Percentiles rank a stretch among this genome's conserved stretches.
Conservation (phyloP, 495 filamentous ascomycete species). For the Lasiosphaeria miniovina region DNA sequence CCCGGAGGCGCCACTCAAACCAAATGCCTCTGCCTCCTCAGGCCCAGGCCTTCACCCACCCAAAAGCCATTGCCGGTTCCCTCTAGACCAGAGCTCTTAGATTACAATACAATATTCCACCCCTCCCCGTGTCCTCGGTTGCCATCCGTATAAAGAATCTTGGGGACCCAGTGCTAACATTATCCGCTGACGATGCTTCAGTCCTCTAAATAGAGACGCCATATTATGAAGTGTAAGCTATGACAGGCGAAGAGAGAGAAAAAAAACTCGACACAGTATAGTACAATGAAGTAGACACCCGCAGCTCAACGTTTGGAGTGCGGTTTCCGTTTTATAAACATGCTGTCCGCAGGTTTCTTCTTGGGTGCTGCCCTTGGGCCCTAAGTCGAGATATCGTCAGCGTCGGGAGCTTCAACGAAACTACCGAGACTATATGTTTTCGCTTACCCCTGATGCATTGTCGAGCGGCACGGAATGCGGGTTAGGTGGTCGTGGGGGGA, state of each 20-base stretch:
- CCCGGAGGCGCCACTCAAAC: neutral
- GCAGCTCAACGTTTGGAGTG: slow-evolving; percentile 19
- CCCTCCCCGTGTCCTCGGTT: no score
- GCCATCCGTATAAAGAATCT: no score
- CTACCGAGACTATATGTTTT: neutral
- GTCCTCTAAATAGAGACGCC: neutral
- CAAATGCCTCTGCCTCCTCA: no score
- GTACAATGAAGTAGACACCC: neutral
- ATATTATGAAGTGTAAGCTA: neutral
- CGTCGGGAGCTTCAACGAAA: neutral
- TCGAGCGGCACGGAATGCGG: slow-evolving; percentile 1
- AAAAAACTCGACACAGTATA: neutral
- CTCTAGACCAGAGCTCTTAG: neutral
- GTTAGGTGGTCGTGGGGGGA: slow-evolving; percentile 22
- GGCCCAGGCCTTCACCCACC: no score
- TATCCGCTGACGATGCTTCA: neutral
- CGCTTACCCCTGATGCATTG: no score
- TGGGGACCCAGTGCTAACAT: no score
- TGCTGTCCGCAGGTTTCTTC: slow-evolving; percentile 32
- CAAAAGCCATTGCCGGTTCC: no score
- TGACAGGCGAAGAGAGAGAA: neutral
- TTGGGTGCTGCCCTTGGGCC: slow-evolving; percentile 30
- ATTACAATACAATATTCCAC: neutral
- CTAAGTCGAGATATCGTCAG: slow-evolving; percentile 4
- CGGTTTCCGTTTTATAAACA: slow-evolving; percentile 44